These are phyloP conservation scores for Cytospora schulzeri DNA, from an alignment of 2,329 filamentous ascomycete genomes.

Conservation along the genomic window DNA sequence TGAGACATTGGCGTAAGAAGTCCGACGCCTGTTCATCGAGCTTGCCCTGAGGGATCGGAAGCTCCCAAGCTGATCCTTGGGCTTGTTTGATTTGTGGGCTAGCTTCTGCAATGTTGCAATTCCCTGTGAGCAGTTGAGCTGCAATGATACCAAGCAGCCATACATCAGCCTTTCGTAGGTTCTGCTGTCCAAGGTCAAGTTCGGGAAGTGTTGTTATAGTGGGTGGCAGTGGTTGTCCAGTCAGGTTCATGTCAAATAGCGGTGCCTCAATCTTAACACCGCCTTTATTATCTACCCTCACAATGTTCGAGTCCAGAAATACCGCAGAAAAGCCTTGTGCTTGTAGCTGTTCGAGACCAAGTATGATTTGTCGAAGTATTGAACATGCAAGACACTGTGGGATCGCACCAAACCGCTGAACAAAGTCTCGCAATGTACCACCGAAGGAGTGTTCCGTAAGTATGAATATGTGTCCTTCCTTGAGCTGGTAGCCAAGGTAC, in stretches of 20 bases:
- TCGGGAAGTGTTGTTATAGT: conserved; percentile 3
- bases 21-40: conserved; percentile 6
- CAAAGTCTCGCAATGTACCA: conserved; percentile 10
- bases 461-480: conserved; percentile 5
- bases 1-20: conserved; percentile 18
- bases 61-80: conserved; percentile 2
- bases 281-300: conserved; percentile 7
- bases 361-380: conserved; percentile 8
- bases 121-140: conserved; percentile 8
- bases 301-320: neutral
- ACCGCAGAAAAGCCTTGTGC: neutral
- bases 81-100: neutral
- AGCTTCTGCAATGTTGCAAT: neutral
- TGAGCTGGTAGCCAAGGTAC: conserved; percentile 5
- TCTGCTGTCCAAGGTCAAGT: neutral
- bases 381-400: conserved; percentile 1
- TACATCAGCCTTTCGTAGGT: conserved; percentile 8
- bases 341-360: conserved; percentile 11
- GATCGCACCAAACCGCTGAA: neutral
- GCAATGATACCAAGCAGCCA: conserved; percentile 22
- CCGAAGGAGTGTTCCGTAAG: conserved; percentile 1
- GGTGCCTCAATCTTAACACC: conserved; percentile 19
- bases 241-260: neutral
- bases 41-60: neutral
- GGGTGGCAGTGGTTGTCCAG: neutral